Percentiles rank a stretch among this genome's conserved stretches.
These are phyloP conservation scores for Fusarium equiseti DNA, from an alignment of 2,329 filamentous ascomycete species.

Conservation along the genomic window DNA sequence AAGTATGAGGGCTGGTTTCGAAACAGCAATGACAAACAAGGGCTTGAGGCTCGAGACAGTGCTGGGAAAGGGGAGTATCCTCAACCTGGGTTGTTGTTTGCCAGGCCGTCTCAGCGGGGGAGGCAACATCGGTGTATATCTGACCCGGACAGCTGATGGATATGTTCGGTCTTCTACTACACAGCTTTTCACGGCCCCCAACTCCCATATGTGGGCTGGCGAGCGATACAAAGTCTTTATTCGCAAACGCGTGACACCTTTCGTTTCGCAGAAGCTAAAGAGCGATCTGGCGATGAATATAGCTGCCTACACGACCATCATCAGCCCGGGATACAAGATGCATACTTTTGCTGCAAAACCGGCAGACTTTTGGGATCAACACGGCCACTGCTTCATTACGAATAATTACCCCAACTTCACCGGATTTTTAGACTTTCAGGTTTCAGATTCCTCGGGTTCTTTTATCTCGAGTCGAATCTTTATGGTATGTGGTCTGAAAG, in stretches of 20 bases:
- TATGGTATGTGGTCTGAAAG: background rate
- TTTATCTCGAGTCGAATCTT: background rate
- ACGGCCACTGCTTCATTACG: background rate
- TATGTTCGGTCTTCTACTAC: background rate
- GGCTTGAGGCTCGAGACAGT: background rate
- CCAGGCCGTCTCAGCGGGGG: no score
- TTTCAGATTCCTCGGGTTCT: rapidly evolving
- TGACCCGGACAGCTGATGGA: constrained; percentile 1
- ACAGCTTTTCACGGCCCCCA: no score
- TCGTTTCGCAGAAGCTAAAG: background rate
- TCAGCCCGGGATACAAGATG: background rate
- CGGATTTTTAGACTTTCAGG: constrained; percentile 5
- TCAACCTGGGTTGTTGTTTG: background rate
- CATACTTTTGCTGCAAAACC: constrained; percentile 3
- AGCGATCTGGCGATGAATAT: background rate
- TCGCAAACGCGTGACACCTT: background rate
- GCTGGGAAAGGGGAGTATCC: rapidly evolving
- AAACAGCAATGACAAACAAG: constrained; percentile 15
- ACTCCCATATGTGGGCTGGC: background rate
- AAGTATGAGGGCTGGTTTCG: background rate
- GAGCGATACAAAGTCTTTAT: background rate
- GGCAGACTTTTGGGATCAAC: constrained; percentile 3
- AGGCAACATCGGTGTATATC: background rate
- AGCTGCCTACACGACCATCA: background rate
- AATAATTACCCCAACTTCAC: background rate